Evolutionary conservation across 352 stramenopile species (phyloP).

Genomic region (Phytophthora ohioensis): DNA sequence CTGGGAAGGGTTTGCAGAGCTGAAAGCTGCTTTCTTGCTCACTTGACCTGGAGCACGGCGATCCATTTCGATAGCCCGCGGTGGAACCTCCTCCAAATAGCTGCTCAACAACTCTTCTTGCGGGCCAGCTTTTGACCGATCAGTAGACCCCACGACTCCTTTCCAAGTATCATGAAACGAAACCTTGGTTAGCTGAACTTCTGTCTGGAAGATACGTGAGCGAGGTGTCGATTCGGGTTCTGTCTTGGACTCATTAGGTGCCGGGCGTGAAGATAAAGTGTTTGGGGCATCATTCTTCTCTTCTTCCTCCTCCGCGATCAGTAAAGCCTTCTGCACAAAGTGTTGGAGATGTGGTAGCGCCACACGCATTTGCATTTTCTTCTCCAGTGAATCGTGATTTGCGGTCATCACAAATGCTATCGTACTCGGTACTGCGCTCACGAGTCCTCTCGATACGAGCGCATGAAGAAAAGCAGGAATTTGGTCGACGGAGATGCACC

Average conservation of each 20-base stretch:
- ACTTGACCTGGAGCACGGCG: conserved; percentile 30
- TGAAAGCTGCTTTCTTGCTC: conserved; percentile 25
- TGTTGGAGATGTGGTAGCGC: conserved; percentile 39
- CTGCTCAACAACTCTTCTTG: conserved; percentile 25
- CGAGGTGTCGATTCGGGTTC: conserved; percentile 14
- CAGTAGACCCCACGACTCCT: no score
- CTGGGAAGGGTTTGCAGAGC: conserved; percentile 24
- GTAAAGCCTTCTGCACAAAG: conserved; percentile 40
- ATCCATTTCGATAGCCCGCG: conserved; percentile 30
- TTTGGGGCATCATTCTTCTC: neutral
- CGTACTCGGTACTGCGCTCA: conserved; percentile 40
- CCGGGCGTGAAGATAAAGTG: no score
- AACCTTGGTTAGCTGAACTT: conserved; percentile 18
- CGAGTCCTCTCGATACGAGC: conserved; percentile 26
- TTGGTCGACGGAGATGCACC: conserved; percentile 35
- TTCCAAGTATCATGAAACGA: neutral
- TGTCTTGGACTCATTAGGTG: neutral
- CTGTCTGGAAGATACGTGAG: conserved; percentile 29
- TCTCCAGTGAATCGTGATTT: conserved; percentile 31
- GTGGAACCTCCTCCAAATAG: conserved; percentile 31
- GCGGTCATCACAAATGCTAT: conserved; percentile 36
- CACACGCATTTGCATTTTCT: conserved; percentile 30
- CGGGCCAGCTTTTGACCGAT: neutral
- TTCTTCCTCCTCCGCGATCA: conserved; percentile 37
- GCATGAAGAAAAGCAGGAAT: conserved; percentile 36